Base-by-base conservation (phyloP, 202 grass and related monocot species). In the Bolboschoenoplectus hybrid region DNA sequence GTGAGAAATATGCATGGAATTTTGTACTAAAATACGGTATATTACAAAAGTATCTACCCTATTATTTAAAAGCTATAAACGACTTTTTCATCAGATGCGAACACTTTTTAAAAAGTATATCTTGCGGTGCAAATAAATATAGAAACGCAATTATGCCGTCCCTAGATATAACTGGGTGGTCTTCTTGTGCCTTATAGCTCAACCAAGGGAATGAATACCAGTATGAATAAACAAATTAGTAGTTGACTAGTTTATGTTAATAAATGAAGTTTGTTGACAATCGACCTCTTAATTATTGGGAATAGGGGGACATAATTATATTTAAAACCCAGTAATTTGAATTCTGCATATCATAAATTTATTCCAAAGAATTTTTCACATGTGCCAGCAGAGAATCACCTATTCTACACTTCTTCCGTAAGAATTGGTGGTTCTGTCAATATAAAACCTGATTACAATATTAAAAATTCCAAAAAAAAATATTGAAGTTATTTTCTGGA, bases 171-270 rank as follows among this genome's bases (percentile, higher is more conserved):
- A 57, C 38, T 77, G 26, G 34, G 5, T 4, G 56, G 34, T 55
- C 10, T 78, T 51, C 74, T 79, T 41, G 14, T 58, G 74, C 12
- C 51, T 79, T 79, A 10, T 79, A n/a, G 74, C 7, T 58, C 74
- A 79, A 58, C 52, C 9, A 79, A 79, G 52, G 52, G 14, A 82
- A 70, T 50, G 10, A 53, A 7, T 56, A 58, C 35, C 1, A 2
- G 47, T 50, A 70, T 70, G 67, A 68, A 84, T 51, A 38, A 70
- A 56, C 16, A 53, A 84, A 56, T 84, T 52, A 53, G 64, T 16
- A 40, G 32, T 70, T 69, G 41, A 83, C 64, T 83, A 44, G 51
- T 70, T 67, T 67, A 56, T 83, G 34, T 47, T 51, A 53, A 66
- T 56, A 67, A 68, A 83, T 68, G 60, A 67, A 53, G 5, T 66